These are phyloP conservation scores for Pseudovirgaria hyperparasitica DNA, from an alignment of 2,329 filamentous ascomycete species.

Conservation along the genomic window DNA sequence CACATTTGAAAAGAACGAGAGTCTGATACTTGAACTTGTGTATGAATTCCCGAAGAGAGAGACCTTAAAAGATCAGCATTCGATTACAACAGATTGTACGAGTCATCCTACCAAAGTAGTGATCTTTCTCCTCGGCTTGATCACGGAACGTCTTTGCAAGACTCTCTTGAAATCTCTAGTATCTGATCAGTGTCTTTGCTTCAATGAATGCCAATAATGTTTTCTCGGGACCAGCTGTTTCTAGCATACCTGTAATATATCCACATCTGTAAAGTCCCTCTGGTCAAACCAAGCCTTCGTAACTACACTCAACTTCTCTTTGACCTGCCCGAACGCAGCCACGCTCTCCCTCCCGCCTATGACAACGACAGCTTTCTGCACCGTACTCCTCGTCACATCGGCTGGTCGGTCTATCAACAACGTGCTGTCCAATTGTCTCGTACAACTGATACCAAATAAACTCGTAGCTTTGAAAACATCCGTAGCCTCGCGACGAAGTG, in stretches of 20 bases:
- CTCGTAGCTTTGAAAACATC: constrained; percentile 51
- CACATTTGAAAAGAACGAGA: constrained; percentile 83
- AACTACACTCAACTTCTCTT: constrained; percentile 79
- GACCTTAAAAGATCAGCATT: constrained; percentile 26
- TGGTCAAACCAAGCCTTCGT: constrained; percentile 96
- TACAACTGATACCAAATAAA: constrained; percentile 92
- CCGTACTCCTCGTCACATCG: constrained; percentile 92
- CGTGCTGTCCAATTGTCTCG: constrained; percentile 73
- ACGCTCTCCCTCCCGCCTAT: constrained; percentile 88
- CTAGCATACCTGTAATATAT: constrained; percentile 55
- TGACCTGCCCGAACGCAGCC: constrained; percentile 77
- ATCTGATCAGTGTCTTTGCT: constrained; percentile 5
- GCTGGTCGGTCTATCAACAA: constrained; percentile 64
- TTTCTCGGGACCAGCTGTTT: background rate
- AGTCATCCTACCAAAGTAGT: constrained; percentile 61
- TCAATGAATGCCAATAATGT: no score
- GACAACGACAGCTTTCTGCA: constrained; percentile 95
- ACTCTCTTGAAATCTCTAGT: constrained; percentile 79
- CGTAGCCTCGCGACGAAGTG: constrained; percentile 51
- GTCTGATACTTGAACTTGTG: constrained; percentile 94
- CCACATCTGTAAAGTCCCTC: constrained; percentile 78
- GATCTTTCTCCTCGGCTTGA: constrained; percentile 64
- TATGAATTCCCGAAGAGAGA: constrained; percentile 78
- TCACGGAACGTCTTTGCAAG: constrained; percentile 46
- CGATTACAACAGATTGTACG: background rate